Percentiles rank a stretch among this genome's conserved stretches.
phyloP scores from a whole-genome alignment of 1,284 basidiomycete species.

The Moesziomyces sp. region DNA sequence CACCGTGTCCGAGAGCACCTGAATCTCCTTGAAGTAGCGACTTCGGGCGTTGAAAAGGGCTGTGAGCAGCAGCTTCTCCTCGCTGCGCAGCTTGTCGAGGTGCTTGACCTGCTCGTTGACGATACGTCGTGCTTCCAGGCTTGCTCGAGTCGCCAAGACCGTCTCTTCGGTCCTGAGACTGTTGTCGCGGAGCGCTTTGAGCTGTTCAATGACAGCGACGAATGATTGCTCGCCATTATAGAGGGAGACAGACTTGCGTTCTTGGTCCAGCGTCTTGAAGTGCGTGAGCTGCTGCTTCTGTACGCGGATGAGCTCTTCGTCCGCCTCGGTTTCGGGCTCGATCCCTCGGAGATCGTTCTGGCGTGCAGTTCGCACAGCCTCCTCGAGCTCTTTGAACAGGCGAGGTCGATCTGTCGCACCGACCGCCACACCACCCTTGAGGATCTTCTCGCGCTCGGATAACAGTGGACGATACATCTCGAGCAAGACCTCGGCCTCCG shows the following conservation, averaged over 20 bases:
- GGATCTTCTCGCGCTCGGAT: conserved; percentile 58
- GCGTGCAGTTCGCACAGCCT: conserved; percentile 24
- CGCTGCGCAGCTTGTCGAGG: conserved; percentile 45
- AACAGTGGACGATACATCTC: conserved; percentile 64
- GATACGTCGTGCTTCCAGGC: conserved; percentile 28
- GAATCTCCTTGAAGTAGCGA: conserved; percentile 63
- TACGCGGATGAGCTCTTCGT: conserved; percentile 44
- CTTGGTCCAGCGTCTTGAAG: conserved; percentile 55
- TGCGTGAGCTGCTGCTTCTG: conserved; percentile 54
- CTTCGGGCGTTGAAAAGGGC: conserved; percentile 57
- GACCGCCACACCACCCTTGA: conserved; percentile 53
- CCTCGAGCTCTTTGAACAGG: conserved; percentile 55
- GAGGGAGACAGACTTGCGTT: conserved; percentile 36
- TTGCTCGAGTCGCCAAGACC: conserved; percentile 22
- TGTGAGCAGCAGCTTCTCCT: conserved; percentile 40
- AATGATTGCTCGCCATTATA: conserved; percentile 16
- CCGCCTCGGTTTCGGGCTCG: conserved; percentile 28
- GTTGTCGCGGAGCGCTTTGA: conserved; percentile 41
- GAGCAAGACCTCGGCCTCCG: conserved; percentile 61
- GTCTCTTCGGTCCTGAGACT: conserved; percentile 33
- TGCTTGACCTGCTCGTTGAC: conserved; percentile 37
- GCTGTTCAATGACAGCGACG: conserved; percentile 14
- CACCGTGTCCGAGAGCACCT: conserved; percentile 61
- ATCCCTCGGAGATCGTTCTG: conserved; percentile 26
- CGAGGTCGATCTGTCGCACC: conserved; percentile 54